Percentiles rank a stretch among this genome's conserved stretches.
Conservation (phyloP, 169 alveolate species). For the Plasmodium berghei region DNA sequence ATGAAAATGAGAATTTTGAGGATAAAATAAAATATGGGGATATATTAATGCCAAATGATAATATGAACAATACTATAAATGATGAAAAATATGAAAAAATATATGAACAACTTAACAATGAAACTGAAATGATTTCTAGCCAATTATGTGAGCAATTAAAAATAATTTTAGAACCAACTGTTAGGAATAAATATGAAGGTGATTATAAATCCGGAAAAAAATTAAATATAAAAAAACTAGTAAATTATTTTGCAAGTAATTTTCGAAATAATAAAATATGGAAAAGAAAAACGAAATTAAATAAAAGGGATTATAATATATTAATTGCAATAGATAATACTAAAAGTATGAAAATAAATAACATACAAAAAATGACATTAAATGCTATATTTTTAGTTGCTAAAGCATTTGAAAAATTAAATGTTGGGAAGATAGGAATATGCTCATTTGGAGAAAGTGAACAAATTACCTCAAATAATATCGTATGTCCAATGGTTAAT, state of each 20-base stretch:
- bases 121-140: slow-evolving; percentile 79
- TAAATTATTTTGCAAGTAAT: slow-evolving; percentile 98
- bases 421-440: slow-evolving; percentile 90
- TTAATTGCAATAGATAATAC: slow-evolving; percentile 97
- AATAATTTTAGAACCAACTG: slow-evolving; percentile 94
- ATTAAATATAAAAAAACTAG: slow-evolving; percentile 95
- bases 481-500: slow-evolving; percentile 70
- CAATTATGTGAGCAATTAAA: slow-evolving; percentile 91
- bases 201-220: slow-evolving; percentile 97
- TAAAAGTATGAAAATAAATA: slow-evolving; percentile 94
- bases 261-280: slow-evolving; percentile 99
- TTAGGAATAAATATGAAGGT: slow-evolving; percentile 93
- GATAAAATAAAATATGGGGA: slow-evolving; percentile 37
- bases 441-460: slow-evolving; percentile 84
- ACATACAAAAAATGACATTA: slow-evolving; percentile 91
- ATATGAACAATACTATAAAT: background rate
- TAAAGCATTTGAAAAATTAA: slow-evolving; percentile 91
- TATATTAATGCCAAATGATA: background rate
- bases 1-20: background rate
- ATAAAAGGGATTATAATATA: slow-evolving; percentile 96
- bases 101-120: slow-evolving; percentile 70
- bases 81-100: slow-evolving; percentile 55
- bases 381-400: slow-evolving; percentile 88
- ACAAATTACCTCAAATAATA: slow-evolving; percentile 63
- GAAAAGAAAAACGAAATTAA: slow-evolving; percentile 97